Conservation (phyloP, 176 grass and related monocot genomes). For the Oryza brachyantha region DNA sequence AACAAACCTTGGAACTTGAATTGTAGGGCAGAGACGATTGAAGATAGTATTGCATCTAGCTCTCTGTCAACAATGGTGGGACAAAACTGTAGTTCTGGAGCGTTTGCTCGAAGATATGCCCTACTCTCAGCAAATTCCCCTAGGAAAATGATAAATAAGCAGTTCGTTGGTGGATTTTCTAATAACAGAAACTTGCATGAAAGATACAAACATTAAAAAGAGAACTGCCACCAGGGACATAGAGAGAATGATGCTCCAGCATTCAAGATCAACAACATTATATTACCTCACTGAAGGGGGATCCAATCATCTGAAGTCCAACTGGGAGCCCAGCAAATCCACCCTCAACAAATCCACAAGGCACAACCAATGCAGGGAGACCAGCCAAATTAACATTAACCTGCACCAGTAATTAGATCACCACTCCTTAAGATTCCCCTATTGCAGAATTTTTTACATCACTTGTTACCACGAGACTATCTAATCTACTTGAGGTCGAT, state of each 20-base stretch:
- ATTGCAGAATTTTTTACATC: neutral
- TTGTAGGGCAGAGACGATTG: neutral
- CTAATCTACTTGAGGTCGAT: neutral
- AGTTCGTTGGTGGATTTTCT: neutral
- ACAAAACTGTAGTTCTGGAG: constrained; percentile 65
- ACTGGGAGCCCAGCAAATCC: constrained; percentile 72
- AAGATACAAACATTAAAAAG: neutral
- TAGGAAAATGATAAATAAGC: constrained; percentile 22
- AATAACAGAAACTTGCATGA: neutral
- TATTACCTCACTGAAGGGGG: constrained; percentile 73
- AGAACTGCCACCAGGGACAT: neutral
- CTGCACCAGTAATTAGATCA: constrained; percentile 35
- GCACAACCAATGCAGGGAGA: constrained; percentile 81
- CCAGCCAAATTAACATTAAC: constrained; percentile 96
- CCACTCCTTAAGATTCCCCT: neutral
- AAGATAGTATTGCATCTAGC: constrained; percentile 9
- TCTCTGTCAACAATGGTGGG: constrained; percentile 52
- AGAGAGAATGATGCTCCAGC: neutral
- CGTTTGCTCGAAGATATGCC: constrained; percentile 86
- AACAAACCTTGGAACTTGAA: neutral
- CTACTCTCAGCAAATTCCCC: constrained; percentile 63
- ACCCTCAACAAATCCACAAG: constrained; percentile 85
- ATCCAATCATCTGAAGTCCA: constrained; percentile 87
- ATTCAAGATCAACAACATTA: neutral
- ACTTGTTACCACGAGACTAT: neutral